Conservation (phyloP, 176 grass and related monocot species). For the sorghum (Sorghum bicolor) region Sorghum_bicolor_NCBIv3 NC_012879.2:17536501-17537000, state of each 20-base stretch:
- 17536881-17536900: constrained; percentile 94
- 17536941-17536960: not conserved
- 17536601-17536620: not conserved
- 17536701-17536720: constrained; percentile 48
- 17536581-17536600: not conserved
- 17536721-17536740: constrained; percentile 78
- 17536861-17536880: constrained; percentile 89
- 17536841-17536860: constrained; percentile 97
- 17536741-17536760: constrained; percentile 92
- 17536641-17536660: not conserved
- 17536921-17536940: constrained; percentile 41
- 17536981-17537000: not conserved
- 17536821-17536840: constrained; percentile 98
- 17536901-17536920: constrained; percentile 96
- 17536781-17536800: constrained; percentile 86
- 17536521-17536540: too few species aligned
- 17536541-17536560: too few species aligned
- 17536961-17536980: not conserved
- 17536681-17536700: not conserved
- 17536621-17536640: not conserved
- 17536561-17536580: too few species aligned
- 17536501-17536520: too few species aligned
- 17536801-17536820: constrained; percentile 80
- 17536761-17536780: constrained; percentile 90
- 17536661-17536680: constrained; percentile 15